phyloP scores from a whole-genome alignment of 441 rosid genomes.

The Erysimum pusillum region DNA sequence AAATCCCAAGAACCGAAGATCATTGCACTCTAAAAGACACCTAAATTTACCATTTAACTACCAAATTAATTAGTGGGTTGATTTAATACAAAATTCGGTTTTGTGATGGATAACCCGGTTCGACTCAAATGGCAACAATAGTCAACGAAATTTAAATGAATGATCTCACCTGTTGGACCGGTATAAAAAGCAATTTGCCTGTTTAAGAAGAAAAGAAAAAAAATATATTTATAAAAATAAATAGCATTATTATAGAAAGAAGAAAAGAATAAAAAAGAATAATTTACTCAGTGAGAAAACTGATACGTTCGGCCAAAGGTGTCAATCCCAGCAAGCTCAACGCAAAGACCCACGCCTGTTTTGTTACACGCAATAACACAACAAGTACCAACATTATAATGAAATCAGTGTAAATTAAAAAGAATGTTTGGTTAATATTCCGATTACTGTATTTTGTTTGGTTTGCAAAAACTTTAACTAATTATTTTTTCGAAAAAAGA shows the following conservation, averaged over 20 bases:
- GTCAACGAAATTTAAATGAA: not conserved
- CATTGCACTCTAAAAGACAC: not conserved
- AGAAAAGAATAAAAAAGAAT: not conserved
- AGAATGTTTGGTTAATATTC: not conserved
- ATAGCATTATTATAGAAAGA: not conserved
- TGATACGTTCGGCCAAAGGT: slow-evolving; percentile 89
- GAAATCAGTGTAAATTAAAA: not conserved
- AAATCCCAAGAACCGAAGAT: not conserved
- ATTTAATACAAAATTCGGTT: not conserved
- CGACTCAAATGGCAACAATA: slow-evolving; percentile 11
- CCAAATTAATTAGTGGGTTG: not conserved
- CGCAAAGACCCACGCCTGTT: slow-evolving; percentile 80
- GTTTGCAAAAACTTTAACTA: not conserved
- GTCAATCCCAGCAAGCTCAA: slow-evolving; percentile 82
- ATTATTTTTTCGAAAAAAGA: too few species aligned
- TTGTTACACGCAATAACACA: not conserved
- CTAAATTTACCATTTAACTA: not conserved
- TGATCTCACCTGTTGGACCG: slow-evolving; percentile 82
- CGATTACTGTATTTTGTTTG: not conserved
- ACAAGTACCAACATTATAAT: not conserved
- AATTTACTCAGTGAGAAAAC: slow-evolving; percentile 93
- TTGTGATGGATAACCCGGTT: not conserved
- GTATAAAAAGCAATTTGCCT: slow-evolving; percentile 89
- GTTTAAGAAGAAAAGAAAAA: slow-evolving; percentile 30
- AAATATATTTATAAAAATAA: not conserved